Conservation (phyloP, 2,329 filamentous ascomycete species). For the Pseudogymnoascus sp. region DNA sequence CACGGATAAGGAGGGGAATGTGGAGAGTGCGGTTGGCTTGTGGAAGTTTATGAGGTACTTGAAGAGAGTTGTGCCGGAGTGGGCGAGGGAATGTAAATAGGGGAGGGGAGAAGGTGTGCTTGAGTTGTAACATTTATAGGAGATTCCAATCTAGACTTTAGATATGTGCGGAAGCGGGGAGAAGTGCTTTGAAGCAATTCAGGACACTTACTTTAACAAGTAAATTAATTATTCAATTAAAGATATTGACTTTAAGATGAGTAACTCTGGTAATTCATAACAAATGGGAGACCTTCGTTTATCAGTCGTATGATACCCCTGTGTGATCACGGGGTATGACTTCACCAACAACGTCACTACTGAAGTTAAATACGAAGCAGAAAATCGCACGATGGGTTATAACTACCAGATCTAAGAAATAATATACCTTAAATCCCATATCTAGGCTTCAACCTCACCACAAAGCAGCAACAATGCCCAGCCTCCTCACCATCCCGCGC, state of each 20-base stretch:
- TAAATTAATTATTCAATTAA: not conserved
- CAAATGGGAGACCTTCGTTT: not conserved
- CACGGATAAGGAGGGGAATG: constrained; percentile 51
- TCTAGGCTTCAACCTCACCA: not conserved
- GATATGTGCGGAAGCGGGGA: not conserved
- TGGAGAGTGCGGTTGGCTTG: constrained; percentile 54
- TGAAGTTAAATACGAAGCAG: not conserved
- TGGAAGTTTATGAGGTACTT: constrained; percentile 59
- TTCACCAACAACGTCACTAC: not conserved
- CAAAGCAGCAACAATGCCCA: not conserved
- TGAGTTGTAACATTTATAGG: not conserved
- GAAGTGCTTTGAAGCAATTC: not conserved
- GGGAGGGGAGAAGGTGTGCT: constrained; percentile 57
- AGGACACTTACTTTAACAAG: not conserved
- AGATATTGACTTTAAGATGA: not conserved
- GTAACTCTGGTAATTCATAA: not conserved
- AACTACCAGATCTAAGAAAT: not conserved
- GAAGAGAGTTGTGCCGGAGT: constrained; percentile 45
- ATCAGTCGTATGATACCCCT: not conserved
- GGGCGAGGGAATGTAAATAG: constrained; percentile 30
- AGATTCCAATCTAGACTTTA: not conserved
- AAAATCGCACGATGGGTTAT: not conserved
- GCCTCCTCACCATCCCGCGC: not conserved
- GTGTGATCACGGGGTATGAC: not conserved
- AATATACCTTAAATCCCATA: not conserved